Conservation (phyloP, 2,329 filamentous ascomycete genomes). For the Gyromitra esculenta region DNA sequence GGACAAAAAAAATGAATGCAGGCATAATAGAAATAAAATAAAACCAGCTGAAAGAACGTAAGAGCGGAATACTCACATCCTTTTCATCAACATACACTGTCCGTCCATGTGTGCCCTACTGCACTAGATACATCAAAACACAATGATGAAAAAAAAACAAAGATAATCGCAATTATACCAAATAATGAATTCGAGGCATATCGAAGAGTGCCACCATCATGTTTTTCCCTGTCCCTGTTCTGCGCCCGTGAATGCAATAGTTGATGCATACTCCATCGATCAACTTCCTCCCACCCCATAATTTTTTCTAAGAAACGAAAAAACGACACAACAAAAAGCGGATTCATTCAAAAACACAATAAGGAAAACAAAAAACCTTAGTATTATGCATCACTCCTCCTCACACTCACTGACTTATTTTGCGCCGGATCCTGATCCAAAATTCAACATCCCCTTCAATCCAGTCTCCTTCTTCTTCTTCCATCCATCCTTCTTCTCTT, state of each 20-base stretch:
- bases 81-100: slow-evolving; percentile 32
- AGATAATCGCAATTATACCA: slow-evolving; percentile 51
- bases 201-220: slow-evolving; percentile 47
- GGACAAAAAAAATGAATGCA: slow-evolving; percentile 30
- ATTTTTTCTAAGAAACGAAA: slow-evolving; percentile 54
- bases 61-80: slow-evolving; percentile 31
- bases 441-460: slow-evolving; percentile 54
- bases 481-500: slow-evolving; percentile 75
- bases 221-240: slow-evolving; percentile 40
- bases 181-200: slow-evolving; percentile 49
- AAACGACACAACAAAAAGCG: slow-evolving; percentile 44
- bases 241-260: slow-evolving; percentile 52
- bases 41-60: slow-evolving; percentile 32
- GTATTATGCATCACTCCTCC: slow-evolving; percentile 54
- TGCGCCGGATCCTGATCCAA: slow-evolving; percentile 61
- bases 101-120: slow-evolving; percentile 31
- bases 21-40: slow-evolving; percentile 40
- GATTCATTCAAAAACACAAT: slow-evolving; percentile 58
- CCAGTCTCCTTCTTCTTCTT: slow-evolving; percentile 67
- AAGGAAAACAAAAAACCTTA: slow-evolving; percentile 47
- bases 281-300: slow-evolving; percentile 42
- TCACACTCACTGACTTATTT: slow-evolving; percentile 33
- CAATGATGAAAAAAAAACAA: slow-evolving; percentile 30
- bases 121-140: slow-evolving; percentile 44
- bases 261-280: slow-evolving; percentile 48